phyloP scores from a whole-genome alignment of 176 grass and related monocot species.

The Ensete glaucum region DNA sequence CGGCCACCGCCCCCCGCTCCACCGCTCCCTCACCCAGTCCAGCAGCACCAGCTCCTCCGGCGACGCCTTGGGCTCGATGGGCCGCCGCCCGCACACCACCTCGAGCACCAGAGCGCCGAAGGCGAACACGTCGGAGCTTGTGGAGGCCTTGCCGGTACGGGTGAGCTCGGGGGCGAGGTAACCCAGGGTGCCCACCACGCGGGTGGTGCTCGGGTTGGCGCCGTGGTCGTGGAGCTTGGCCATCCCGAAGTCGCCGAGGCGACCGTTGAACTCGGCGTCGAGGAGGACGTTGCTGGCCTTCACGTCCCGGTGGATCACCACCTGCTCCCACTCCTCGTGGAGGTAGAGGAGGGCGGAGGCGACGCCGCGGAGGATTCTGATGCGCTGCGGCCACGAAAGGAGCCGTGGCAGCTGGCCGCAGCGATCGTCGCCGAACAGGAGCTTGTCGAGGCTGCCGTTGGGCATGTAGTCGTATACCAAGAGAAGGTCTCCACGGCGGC shows the following conservation, averaged over 20 bases:
- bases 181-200: constrained; percentile 69
- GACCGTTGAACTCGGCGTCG: constrained; percentile 53
- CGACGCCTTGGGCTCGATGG: constrained; percentile 45
- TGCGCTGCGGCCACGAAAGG: constrained; percentile 40
- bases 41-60: constrained; percentile 56
- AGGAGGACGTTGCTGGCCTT: constrained; percentile 81
- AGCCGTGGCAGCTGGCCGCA: background rate
- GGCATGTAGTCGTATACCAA: constrained; percentile 89
- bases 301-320: constrained; percentile 77
- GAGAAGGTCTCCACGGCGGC: constrained; percentile 57
- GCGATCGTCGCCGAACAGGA: constrained; percentile 39
- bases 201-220: constrained; percentile 61
- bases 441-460: constrained; percentile 65
- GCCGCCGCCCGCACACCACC: constrained; percentile 52
- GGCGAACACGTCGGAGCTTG: constrained; percentile 61
- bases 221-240: constrained; percentile 84
- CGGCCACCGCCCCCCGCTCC: constrained; percentile 31
- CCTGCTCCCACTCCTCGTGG: constrained; percentile 83
- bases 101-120: constrained; percentile 73
- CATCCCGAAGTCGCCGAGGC: constrained; percentile 69
- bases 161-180: constrained; percentile 80
- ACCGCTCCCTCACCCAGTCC: constrained; percentile 72
- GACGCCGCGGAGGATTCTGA: constrained; percentile 46
- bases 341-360: constrained; percentile 73
- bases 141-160: constrained; percentile 54